phyloP scores from a whole-genome alignment of 139 green algal genomes.

The Auxenochlorella pyrenoidosa region DNA sequence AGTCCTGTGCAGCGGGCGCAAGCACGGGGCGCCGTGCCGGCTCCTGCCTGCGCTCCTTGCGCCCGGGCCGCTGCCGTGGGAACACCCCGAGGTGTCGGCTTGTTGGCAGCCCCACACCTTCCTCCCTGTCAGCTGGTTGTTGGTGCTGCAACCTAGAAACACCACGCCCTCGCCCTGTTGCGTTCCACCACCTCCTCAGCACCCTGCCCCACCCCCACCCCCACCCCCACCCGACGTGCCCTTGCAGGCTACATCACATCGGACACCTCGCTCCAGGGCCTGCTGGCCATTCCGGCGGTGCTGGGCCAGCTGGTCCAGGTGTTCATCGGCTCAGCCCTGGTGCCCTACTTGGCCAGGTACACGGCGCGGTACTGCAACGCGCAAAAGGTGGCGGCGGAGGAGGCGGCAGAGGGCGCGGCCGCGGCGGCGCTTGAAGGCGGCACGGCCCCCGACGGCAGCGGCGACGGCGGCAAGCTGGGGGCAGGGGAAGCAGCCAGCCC shows the following conservation, averaged over 20 bases:
- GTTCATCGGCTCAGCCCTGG: constrained; percentile 41
- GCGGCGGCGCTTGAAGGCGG: constrained; percentile 7
- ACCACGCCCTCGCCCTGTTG: no score
- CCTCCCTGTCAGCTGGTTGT: background rate
- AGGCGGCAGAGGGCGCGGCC: background rate
- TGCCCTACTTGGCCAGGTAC: constrained; percentile 5
- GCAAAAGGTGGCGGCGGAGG: constrained; percentile 16
- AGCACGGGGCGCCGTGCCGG: no score
- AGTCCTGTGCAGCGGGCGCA: no score
- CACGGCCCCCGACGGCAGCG: background rate
- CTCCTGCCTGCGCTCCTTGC: no score
- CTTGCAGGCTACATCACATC: constrained; percentile 52
- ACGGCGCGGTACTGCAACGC: background rate
- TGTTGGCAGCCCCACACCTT: background rate
- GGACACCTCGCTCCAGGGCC: constrained; percentile 40
- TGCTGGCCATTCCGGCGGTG: constrained; percentile 69
- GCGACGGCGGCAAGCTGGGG: background rate
- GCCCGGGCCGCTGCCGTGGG: no score
- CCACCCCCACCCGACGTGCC: background rate
- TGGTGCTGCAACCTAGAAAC: no score
- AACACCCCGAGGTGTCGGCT: no score
- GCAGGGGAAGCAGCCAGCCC: background rate
- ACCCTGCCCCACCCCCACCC: background rate
- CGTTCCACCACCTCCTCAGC: background rate
- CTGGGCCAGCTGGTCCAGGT: constrained; percentile 68